These are phyloP conservation scores for Chlamydomonas urium DNA, from an alignment of 139 green algal genomes.

Conservation along the genomic window DNA sequence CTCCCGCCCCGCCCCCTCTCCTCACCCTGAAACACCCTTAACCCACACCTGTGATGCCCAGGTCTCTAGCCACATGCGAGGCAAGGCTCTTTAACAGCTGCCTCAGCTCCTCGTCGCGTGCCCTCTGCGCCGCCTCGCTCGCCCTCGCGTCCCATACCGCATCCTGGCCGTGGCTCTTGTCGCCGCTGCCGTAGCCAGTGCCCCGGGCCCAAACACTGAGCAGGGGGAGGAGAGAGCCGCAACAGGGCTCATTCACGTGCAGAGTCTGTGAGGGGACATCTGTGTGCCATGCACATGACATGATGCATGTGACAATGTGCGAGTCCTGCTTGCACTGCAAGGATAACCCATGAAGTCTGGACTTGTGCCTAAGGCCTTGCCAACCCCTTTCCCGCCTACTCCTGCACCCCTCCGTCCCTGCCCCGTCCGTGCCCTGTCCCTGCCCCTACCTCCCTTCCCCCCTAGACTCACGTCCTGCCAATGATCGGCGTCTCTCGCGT, in stretches of 20 bases:
- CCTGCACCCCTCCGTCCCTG: background rate
- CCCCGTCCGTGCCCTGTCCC: background rate
- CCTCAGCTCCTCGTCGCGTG: slow-evolving; percentile 9
- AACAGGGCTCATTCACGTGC: background rate
- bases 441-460: background rate
- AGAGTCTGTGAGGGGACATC: too few species aligned
- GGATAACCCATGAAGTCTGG: background rate
- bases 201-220: slow-evolving; percentile 4
- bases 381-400: background rate
- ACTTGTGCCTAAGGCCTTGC: background rate
- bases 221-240: background rate
- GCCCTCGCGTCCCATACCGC: slow-evolving; percentile 2
- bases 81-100: background rate
- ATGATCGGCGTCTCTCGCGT: background rate
- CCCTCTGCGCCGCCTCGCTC: slow-evolving; percentile 5
- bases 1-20: background rate
- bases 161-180: background rate
- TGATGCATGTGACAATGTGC: background rate
- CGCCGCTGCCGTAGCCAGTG: slow-evolving; percentile 6
- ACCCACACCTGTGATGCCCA: background rate
- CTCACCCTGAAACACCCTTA: background rate
- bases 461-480: background rate
- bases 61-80: background rate
- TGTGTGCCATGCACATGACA: background rate
- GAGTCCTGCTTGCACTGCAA: background rate